Evolutionary conservation across 495 filamentous ascomycete species (phyloP), one percentile per base, ranked within the genome.

Genomic region (Cladorrhinum samala): DNA sequence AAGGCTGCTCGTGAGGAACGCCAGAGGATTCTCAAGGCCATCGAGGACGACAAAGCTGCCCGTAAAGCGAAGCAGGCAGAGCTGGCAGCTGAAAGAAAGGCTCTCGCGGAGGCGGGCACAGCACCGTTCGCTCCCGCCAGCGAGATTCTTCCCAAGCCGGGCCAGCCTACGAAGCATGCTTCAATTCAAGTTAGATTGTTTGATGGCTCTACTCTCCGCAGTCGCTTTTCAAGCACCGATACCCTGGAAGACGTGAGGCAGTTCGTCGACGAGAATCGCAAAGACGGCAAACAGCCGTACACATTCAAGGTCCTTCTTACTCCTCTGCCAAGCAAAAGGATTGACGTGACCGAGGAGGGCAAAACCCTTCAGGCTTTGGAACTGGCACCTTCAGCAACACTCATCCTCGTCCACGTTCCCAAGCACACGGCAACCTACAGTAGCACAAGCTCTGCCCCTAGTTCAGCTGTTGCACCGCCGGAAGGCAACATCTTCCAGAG

Each of bases 271-370:
- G 64, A 69, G 21, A 64, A 64, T 9, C 64, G 66, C 2, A 53
- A 50, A 0, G 79, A 66, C 65, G 67, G 56, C 46, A 57, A 55
- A 47, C 41, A 46, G 25, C 85, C 87, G 2, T 97, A 90, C 65
- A 86, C 80, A 25, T 89, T 97, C 69, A 90, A 91, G 60, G 82
- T 92, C 30, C 83, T 96, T 25, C 73, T 93, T 1, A 83, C 88
- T 0, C 93, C 92, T 1, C 69, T 80, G 11, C 89, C 89, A 2
- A 93, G 84, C 61, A 82, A 78, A 46, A 80, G 78, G 6, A 78
- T 97, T 46, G 80, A 83, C 38, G 75, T 84, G 6, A 70, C 79
- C 1, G 90, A 96, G 38, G 93, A 96, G 63, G 77, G 77, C 25
- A 72, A 82, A 39, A 75, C 77, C 0, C 76, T 96, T 0, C 65